A percentile compares a stretch with the other conserved stretches of the same genome.
These are phyloP conservation scores for Stevia rebaudiana DNA, from an alignment of 140 eudicot genomes.

Conservation along the genomic window DNA sequence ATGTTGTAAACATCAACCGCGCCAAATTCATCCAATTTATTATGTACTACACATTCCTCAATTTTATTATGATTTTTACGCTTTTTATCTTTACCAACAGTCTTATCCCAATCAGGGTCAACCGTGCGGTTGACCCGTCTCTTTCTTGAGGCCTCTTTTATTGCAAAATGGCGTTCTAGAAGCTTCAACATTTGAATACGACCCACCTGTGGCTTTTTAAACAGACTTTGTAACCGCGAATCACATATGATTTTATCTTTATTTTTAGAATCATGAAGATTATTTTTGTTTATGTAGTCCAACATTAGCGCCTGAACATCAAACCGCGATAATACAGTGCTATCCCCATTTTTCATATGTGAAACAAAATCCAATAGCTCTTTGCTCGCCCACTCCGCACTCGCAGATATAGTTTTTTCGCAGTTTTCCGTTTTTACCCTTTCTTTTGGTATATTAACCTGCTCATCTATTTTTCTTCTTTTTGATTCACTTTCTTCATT, in stretches of 20 bases:
- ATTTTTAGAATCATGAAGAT: slow-evolving; percentile 65
- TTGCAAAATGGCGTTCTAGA: slow-evolving; percentile 62
- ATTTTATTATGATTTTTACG: slow-evolving; percentile 48
- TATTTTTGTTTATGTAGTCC: slow-evolving; percentile 68
- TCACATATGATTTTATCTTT: slow-evolving; percentile 81
- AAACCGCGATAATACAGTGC: slow-evolving; percentile 55
- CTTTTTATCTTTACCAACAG: slow-evolving; percentile 41
- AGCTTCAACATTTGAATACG: slow-evolving; percentile 76
- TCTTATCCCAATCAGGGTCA: slow-evolving; percentile 37
- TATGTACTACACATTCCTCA: slow-evolving; percentile 45
- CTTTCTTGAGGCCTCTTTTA: slow-evolving; percentile 46
- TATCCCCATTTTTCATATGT: slow-evolving; percentile 72
- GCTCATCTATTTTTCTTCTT: slow-evolving; percentile 43
- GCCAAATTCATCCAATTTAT: slow-evolving; percentile 68
- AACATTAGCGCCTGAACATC: slow-evolving; percentile 70
- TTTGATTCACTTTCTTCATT: slow-evolving; percentile 38
- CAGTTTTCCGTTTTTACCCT: slow-evolving; percentile 26
- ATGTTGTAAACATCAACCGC: slow-evolving; percentile 87
- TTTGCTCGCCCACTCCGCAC: slow-evolving; percentile 42
- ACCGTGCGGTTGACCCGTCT: slow-evolving; percentile 30
- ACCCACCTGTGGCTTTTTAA: slow-evolving; percentile 67
- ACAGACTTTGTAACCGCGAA: slow-evolving; percentile 51
- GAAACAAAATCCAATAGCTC: slow-evolving; percentile 79
- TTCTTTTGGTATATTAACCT: slow-evolving; percentile 24
- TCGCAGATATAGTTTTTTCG: slow-evolving; percentile 2